Percentiles rank a stretch among this genome's conserved stretches.
phyloP scores from a whole-genome alignment of 1,139 yeast species.

The Hansenula sp. region DNA sequence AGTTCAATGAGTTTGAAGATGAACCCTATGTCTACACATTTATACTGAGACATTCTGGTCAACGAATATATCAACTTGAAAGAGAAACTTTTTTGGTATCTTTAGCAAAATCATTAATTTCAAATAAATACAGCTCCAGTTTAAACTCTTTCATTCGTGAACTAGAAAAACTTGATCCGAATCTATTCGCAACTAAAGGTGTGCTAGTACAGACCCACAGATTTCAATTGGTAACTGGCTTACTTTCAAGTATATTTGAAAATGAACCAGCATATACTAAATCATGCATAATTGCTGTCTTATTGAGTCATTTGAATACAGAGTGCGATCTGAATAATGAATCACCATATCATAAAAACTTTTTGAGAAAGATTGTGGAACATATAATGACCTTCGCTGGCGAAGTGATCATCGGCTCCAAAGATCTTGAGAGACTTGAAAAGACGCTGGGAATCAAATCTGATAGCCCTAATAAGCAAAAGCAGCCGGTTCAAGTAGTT shows the following conservation, averaged over 20 bases:
- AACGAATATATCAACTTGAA: constrained; percentile 10
- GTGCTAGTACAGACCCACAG: constrained; percentile 15
- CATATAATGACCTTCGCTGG: constrained; percentile 5
- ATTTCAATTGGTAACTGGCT: constrained; percentile 12
- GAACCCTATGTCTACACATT: constrained; percentile 16
- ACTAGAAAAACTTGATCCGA: constrained; percentile 15
- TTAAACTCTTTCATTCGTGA: constrained; percentile 16
- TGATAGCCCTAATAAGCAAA: not conserved
- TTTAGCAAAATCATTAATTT: constrained; percentile 11
- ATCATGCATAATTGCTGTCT: constrained; percentile 11
- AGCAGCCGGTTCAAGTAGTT: not conserved
- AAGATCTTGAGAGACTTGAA: not conserved
- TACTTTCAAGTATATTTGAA: constrained; percentile 14
- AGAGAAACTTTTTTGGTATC: constrained; percentile 12
- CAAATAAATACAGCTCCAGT: constrained; percentile 9
- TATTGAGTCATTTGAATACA: constrained; percentile 10
- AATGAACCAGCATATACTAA: constrained; percentile 6
- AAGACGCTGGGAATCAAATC: constrained; percentile 2
- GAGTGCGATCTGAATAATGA: constrained; percentile 8
- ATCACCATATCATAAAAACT: not conserved
- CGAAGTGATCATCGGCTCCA: not conserved
- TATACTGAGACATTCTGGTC: constrained; percentile 17
- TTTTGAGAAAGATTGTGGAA: constrained; percentile 12
- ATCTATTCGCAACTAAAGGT: constrained; percentile 9
- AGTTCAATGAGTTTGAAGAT: constrained; percentile 18